Evolutionary conservation across 352 stramenopile genomes (phyloP).

Genomic region (Pythium aquatile): DNA sequence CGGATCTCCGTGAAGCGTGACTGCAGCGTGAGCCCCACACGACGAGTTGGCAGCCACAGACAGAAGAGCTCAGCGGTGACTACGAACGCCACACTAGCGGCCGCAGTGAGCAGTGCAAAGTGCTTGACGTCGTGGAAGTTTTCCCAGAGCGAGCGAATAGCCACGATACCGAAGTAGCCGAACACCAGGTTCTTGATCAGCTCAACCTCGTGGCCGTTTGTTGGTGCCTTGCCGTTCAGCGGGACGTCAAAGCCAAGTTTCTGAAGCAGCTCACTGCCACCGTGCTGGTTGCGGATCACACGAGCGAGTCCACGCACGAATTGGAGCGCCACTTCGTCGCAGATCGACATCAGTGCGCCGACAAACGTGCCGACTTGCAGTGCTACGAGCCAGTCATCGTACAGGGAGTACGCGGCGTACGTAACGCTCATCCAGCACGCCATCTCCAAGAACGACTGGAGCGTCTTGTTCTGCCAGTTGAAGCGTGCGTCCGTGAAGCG

Average conservation of each 20-base stretch:
- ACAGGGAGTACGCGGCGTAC: constrained; percentile 57
- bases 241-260: constrained; percentile 71
- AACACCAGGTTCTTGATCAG: constrained; percentile 83
- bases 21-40: constrained; percentile 68
- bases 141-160: constrained; percentile 58
- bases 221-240: constrained; percentile 63
- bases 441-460: constrained; percentile 83
- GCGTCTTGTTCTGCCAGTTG: constrained; percentile 81
- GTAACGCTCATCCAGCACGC: constrained; percentile 72
- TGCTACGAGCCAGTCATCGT: constrained; percentile 55
- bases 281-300: constrained; percentile 69
- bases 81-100: constrained; percentile 68
- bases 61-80: constrained; percentile 76
- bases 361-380: constrained; percentile 73
- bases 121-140: constrained; percentile 72
- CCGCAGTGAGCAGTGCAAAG: constrained; percentile 64
- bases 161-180: constrained; percentile 66
- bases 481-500: constrained; percentile 73
- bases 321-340: constrained; percentile 72
- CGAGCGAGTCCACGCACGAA: constrained; percentile 58
- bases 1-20: constrained; percentile 62
- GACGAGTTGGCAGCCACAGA: constrained; percentile 73
- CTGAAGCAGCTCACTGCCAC: constrained; percentile 54
- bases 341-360: constrained; percentile 77
- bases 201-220: constrained; percentile 60